Percentiles rank a stretch among this genome's conserved stretches.
phyloP scores from a whole-genome alignment of 2,329 filamentous ascomycete species.

The Phoma sp. region DNA sequence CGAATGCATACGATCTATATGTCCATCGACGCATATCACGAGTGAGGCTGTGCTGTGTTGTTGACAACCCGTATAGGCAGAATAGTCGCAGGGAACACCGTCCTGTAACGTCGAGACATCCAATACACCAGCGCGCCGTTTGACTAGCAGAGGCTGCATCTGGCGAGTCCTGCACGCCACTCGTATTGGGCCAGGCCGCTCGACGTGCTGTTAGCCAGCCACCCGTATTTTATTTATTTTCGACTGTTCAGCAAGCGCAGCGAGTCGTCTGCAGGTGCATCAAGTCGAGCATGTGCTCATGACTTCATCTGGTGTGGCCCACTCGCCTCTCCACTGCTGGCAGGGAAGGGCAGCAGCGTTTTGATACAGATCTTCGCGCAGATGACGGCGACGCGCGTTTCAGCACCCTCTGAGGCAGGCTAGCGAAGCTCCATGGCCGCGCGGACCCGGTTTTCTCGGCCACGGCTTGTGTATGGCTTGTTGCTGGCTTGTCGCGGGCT shows the following conservation, averaged over 20 bases:
- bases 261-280: not conserved
- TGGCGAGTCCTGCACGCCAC: constrained; percentile 14
- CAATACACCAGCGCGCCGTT: constrained; percentile 6
- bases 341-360: constrained; percentile 8
- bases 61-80: not conserved
- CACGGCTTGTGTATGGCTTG: constrained; percentile 20
- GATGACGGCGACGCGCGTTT: constrained; percentile 26
- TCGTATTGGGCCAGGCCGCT: constrained; percentile 3
- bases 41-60: constrained; percentile 18
- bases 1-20: not conserved
- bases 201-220: constrained; percentile 3
- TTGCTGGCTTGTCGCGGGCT: constrained; percentile 11
- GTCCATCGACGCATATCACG: constrained; percentile 4
- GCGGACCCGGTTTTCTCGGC: constrained; percentile 19
- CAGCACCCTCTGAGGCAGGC: constrained; percentile 18
- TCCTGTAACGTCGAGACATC: not conserved
- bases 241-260: not conserved
- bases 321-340: constrained; percentile 7
- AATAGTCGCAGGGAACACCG: constrained; percentile 4
- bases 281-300: constrained; percentile 1
- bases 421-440: constrained; percentile 20
- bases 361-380: constrained; percentile 22
- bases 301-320: constrained; percentile 9
- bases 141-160: constrained; percentile 15
- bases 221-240: not conserved